phyloP scores from a whole-genome alignment of 257 asterid species.

The Ehretia macrophylla region DNA sequence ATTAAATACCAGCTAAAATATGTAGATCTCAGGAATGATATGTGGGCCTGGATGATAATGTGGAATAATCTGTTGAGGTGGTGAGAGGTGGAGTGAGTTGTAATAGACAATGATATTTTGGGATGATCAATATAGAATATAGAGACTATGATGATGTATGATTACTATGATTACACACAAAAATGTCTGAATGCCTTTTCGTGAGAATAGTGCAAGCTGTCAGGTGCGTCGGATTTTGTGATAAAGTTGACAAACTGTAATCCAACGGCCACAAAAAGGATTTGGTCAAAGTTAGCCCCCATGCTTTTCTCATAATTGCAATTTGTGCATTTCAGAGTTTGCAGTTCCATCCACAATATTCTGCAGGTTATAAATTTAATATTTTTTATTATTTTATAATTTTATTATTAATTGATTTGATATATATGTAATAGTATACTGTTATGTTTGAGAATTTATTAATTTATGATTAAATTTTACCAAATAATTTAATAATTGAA shows the following conservation, averaged over 20 bases:
- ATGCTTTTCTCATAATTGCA: neutral
- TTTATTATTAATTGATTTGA: too few relatives aligned
- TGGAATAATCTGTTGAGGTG: slow-evolving; percentile 12
- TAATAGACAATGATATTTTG: neutral
- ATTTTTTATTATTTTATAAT: too few relatives aligned
- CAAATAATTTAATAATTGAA: too few relatives aligned
- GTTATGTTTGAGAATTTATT: too few relatives aligned
- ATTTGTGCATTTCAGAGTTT: neutral
- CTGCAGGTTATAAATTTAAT: too few relatives aligned
- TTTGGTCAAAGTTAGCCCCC: slow-evolving; percentile 1
- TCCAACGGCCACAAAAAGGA: neutral
- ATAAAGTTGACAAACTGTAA: neutral
- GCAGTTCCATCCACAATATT: neutral
- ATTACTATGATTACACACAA: slow-evolving; percentile 10
- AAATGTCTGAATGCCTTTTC: slow-evolving; percentile 29
- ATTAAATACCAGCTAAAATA: slow-evolving; percentile 7
- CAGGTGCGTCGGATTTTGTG: slow-evolving; percentile 5
- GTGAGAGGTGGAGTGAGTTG: slow-evolving; percentile 14
- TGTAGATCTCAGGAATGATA: slow-evolving; percentile 3
- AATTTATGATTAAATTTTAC: too few relatives aligned
- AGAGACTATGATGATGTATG: slow-evolving; percentile 5
- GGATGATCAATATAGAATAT: neutral
- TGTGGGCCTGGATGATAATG: slow-evolving; percentile 16
- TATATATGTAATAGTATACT: too few relatives aligned
- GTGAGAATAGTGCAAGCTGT: slow-evolving; percentile 39